Evolutionary conservation across 148 eudicot species (phyloP).

Genomic region (Silene latifolia): DNA sequence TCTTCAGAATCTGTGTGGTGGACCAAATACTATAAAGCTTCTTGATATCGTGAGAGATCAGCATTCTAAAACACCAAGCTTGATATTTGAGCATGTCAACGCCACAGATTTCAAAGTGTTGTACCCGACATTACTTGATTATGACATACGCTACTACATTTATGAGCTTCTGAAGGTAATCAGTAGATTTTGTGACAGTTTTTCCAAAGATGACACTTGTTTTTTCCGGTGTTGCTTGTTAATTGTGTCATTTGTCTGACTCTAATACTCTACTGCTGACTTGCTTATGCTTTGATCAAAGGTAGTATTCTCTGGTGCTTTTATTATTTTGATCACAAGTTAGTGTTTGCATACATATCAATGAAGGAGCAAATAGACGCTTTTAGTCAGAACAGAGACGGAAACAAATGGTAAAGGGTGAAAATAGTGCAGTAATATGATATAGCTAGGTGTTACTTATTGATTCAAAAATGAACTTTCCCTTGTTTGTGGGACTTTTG

Average conservation of each 20-base stretch:
- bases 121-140: slow-evolving; percentile 89
- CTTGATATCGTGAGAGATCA: slow-evolving; percentile 88
- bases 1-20: slow-evolving; percentile 90
- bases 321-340: background rate
- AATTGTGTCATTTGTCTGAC: background rate
- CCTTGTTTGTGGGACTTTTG: no score
- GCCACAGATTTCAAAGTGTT: slow-evolving; percentile 91
- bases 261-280: background rate
- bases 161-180: slow-evolving; percentile 91
- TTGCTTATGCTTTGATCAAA: background rate
- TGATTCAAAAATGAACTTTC: no score
- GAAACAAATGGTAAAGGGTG: no score
- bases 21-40: slow-evolving; percentile 77
- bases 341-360: background rate
- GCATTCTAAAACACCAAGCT: slow-evolving; percentile 95
- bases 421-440: no score
- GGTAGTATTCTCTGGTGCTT: background rate
- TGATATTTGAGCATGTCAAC: slow-evolving; percentile 90
- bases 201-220: background rate
- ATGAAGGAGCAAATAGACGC: no score
- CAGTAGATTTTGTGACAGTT: background rate
- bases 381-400: no score
- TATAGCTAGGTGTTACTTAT: no score
- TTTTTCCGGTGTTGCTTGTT: background rate
- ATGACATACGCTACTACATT: slow-evolving; percentile 95